Base-by-base conservation (phyloP, 2,329 filamentous ascomycete species). In the Ceratocystis ficicola region DNA sequence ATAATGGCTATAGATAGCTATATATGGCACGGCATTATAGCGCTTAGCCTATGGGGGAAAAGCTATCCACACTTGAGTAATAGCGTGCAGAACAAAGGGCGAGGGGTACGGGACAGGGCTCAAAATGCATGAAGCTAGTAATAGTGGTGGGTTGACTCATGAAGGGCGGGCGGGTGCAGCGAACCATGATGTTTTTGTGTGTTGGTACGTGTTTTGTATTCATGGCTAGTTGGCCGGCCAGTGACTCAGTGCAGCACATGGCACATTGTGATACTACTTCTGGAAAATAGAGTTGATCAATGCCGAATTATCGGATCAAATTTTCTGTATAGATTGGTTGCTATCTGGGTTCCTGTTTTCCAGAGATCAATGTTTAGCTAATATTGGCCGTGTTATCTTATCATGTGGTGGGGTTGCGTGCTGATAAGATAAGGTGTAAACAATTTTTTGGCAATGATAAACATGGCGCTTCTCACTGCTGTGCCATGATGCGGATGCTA, bases 351-450 rank as follows among this genome's bases (percentile, higher is more conserved):
- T 52, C 7, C n/a, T 52, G 48, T n/a, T 41, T 41, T 41, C 36
- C 12, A 41, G 36, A 41, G 36, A 41, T 41, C 36, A 41, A 15
- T 15, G 10, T 12, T 41, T 41, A 10, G 36, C 10, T 12, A 4
- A 41, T 41, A 41, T 41, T 15, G 15, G 36, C 12, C 2, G 1
- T 10, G 55, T 20, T 59, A 36, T 59, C 55, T 59, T 59, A 36
- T 59, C 55, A 8, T 22, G 44, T n/a, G 62, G 62, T 62, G 52
- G 44, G 30, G n/a, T 12, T 17, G 30, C 12, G 2, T 3, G 25
- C 32, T 57, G 65, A 67, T 67, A 65, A 65, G 55, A 64, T 67
- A 64, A 62, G 36, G 2, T 1, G 15, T 15, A 15, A 2, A 46
- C 52, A 8, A 36, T 50, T 44, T 41, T 62, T 57, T 5, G 17